Percentiles rank a stretch among this genome's conserved stretches.
phyloP scores from a whole-genome alignment of 306 rosid species.

The Biancaea sappan region DNA sequence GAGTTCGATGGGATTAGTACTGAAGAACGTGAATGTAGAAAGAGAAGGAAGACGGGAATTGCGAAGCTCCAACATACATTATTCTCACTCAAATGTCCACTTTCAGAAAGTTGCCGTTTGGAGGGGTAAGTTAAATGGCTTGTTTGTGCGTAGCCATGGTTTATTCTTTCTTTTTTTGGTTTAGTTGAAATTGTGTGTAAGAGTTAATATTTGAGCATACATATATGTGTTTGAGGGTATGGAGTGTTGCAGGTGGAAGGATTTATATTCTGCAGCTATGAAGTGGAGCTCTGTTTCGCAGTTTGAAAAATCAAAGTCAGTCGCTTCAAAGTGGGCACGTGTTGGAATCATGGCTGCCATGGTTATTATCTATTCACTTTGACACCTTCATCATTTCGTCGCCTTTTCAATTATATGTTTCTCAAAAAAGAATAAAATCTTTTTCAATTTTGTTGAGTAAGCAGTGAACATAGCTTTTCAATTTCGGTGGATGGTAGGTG shows the following conservation, averaged over 20 bases:
- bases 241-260: constrained; percentile 71
- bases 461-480: background rate
- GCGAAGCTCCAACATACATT: constrained; percentile 44
- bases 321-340: constrained; percentile 74
- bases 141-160: too few relatives aligned
- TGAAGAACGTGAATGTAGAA: constrained; percentile 42
- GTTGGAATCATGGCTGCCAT: constrained; percentile 83
- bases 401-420: constrained; percentile 28
- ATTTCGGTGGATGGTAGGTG: constrained; percentile 50
- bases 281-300: constrained; percentile 56
- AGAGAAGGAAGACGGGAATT: constrained; percentile 44
- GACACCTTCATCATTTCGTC: too few relatives aligned
- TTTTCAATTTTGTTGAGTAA: constrained; percentile 8
- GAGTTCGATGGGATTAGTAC: constrained; percentile 23
- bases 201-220: too few relatives aligned
- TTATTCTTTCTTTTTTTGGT: too few relatives aligned
- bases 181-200: too few relatives aligned
- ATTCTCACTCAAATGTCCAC: constrained; percentile 38
- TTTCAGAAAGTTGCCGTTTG: constrained; percentile 31
- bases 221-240: constrained; percentile 57
- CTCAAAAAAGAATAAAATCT: too few relatives aligned
- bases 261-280: constrained; percentile 66
- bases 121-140: constrained; percentile 23
- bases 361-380: too few relatives aligned
- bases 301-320: constrained; percentile 69